Conservation (phyloP, 2,329 filamentous ascomycete species). For the Calycina marina region DNA sequence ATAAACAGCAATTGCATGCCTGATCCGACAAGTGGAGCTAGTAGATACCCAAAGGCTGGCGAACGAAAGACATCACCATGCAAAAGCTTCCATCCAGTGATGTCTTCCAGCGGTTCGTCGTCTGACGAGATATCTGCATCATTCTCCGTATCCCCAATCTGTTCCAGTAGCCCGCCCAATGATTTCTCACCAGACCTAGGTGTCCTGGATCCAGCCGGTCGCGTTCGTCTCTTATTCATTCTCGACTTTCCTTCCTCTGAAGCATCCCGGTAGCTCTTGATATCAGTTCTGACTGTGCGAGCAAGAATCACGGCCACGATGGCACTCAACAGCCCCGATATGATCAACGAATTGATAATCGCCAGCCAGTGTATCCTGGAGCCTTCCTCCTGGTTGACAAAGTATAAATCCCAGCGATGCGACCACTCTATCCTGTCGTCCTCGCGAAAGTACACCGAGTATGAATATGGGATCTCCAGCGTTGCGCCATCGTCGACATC, state of each 20-base stretch:
- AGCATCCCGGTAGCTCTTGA: constrained; percentile 57
- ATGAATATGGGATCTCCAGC: constrained; percentile 68
- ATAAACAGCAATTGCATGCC: constrained; percentile 81
- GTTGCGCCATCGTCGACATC: constrained; percentile 50
- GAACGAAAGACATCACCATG: constrained; percentile 79
- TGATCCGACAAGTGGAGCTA: constrained; percentile 71
- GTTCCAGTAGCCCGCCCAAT: constrained; percentile 42
- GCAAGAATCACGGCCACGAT: constrained; percentile 71
- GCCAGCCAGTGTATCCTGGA: constrained; percentile 77
- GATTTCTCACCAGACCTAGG: constrained; percentile 36
- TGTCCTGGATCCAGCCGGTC: constrained; percentile 26
- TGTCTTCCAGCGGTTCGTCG: constrained; percentile 62
- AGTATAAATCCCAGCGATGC: constrained; percentile 79
- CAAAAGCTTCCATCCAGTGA: constrained; percentile 77
- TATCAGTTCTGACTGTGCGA: constrained; percentile 63
- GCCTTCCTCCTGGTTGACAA: constrained; percentile 74
- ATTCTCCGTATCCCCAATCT: constrained; percentile 35
- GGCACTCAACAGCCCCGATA: constrained; percentile 63
- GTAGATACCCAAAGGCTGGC: constrained; percentile 52
- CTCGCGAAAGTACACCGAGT: constrained; percentile 81
- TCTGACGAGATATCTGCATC: constrained; percentile 45
- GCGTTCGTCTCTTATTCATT: constrained; percentile 32
- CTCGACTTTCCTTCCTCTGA: constrained; percentile 51
- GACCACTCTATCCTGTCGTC: constrained; percentile 69
- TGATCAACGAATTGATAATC: constrained; percentile 75